These are phyloP conservation scores for Candida coquimbonensis DNA, from an alignment of 805 yeast species.

Conservation along the genomic window DNA sequence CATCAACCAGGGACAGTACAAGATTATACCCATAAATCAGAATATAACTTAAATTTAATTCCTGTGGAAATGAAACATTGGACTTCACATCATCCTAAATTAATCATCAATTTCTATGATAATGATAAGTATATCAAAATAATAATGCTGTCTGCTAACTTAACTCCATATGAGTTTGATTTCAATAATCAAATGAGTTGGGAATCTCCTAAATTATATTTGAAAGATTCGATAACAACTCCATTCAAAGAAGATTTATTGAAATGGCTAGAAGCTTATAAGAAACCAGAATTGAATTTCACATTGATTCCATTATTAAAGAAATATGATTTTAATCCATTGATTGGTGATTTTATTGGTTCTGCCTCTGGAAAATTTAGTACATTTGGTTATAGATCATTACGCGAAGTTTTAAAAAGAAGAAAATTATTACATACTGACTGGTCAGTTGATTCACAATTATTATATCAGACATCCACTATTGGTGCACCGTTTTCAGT, in stretches of 20 bases:
- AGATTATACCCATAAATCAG: slow-evolving; percentile 4
- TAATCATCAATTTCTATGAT: slow-evolving; percentile 51
- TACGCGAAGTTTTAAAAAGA: slow-evolving; percentile 17
- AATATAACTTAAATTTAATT: slow-evolving; percentile 15
- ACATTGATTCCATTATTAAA: slow-evolving; percentile 25
- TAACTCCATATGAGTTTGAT: slow-evolving; percentile 46
- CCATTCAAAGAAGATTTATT: slow-evolving; percentile 39
- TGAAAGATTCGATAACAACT: slow-evolving; percentile 3
- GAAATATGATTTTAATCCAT: slow-evolving; percentile 35
- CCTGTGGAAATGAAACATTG: slow-evolving; percentile 32
- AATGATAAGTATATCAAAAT: slow-evolving; percentile 34
- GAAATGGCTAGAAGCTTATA: slow-evolving; percentile 39
- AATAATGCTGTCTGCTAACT: slow-evolving; percentile 53
- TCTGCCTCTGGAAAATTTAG: slow-evolving; percentile 43
- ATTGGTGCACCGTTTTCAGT: slow-evolving; percentile 16
- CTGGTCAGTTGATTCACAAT: slow-evolving; percentile 12
- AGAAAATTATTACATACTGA: slow-evolving; percentile 8
- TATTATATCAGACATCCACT: slow-evolving; percentile 30
- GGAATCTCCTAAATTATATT: slow-evolving; percentile 43
- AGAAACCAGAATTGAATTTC: slow-evolving; percentile 20
- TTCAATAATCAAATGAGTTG: slow-evolving; percentile 62
- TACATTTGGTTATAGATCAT: slow-evolving; percentile 23
- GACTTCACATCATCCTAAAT: slow-evolving; percentile 58
- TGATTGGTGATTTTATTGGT: slow-evolving; percentile 47
- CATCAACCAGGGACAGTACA: slow-evolving; percentile 28